Evolutionary conservation across 345 rosid genomes (phyloP), one percentile per base, ranked within the genome.

Genomic region (Eucalyptus tenuipes): DNA sequence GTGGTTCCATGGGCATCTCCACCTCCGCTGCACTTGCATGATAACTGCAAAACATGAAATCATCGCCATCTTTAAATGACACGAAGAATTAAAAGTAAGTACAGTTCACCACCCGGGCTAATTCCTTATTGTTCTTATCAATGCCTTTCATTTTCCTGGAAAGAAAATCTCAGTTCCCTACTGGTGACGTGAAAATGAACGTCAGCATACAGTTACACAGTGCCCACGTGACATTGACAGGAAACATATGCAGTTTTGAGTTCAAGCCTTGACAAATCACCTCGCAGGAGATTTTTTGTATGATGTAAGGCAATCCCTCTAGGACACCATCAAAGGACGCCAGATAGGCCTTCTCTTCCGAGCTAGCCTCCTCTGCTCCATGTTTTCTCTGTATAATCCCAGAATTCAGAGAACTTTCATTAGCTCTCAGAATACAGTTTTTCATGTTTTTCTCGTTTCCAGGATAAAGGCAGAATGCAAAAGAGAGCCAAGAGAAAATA

Each of bases 1-100:
- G 94, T 90, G 61, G 92, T 93, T 33, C 90, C 89, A 86, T 92
- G 93, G 5, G 92, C 95, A 85, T 91, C 95, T 55, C 90, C 93
- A 40, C 94, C 92, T 42, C 93, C 92, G 7, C 92, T 87, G 91
- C 94, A 93, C 88, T 93, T 93, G 94, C 95, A 93, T 16, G 94
- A 89, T 64, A 92, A 86, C 94, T 94, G 86, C 91, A 88, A 81
- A n/a, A 50, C 81, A 66, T 31, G 45, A 86, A 48, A 52, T 17
- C 4, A 49, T 49, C 10, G 27, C 27, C 82, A 49, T 84, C 85
- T 48, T 44, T 7, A 64, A 64, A 64, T 64, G 75, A 64, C 75
- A n/a, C n/a, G 40, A 64, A 64, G 75, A 16, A 75, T 40, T 20
- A 20, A 40, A 37, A 75, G 47, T 75, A 75, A 75, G 84, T 20